Base-by-base conservation (phyloP, 345 rosid species). In the Populus ilicifolia region DNA sequence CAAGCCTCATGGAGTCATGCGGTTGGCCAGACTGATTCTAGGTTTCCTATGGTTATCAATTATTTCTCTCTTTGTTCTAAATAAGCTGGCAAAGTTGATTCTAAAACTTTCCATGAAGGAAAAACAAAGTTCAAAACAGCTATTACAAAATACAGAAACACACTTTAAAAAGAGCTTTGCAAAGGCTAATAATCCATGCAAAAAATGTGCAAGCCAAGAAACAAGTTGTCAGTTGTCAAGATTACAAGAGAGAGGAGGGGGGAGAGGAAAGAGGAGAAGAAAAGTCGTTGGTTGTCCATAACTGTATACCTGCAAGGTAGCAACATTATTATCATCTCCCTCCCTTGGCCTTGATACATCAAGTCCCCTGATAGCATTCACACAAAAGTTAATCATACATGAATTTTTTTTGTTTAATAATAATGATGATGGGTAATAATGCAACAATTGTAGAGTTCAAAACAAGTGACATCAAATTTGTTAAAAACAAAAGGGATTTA, bases 261-360 rank as follows among this genome's bases (percentile, higher is more conserved):
- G 12, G 44, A 10, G 44, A 10, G 44, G 13, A 10, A 41, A 12
- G 44, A 41, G 13, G 44, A 41, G 44, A 56, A 56, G 20, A 56
- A 56, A 11, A 56, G 62, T 56, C 8, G 25, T 1, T n/a, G 27
- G 25, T 56, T 56, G 62, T n/a, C 27, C 9, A n/a, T 56, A 23
- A 59, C 29, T n/a, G 59, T 29, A 70, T 88, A 96, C 99, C 99
- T 96, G 98, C 83, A 96, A 85, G 78, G 86, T 87, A 66, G 91
- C 80, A 80, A 89, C 88, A 85, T 73, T 93, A 85, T 73, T 93
- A 70, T 91, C 98, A 41, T 86, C 89, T 62, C 83, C 82, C 77
- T 93, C 94, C 66, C 98, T 96, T 56, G 96, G 94, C 82, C 89
- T 88, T 80, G 97, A 86, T 77, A 92, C 95, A 77, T 93, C 97